phyloP scores from a whole-genome alignment of 495 filamentous ascomycete species.

The Chaetomium cochliodes region DNA sequence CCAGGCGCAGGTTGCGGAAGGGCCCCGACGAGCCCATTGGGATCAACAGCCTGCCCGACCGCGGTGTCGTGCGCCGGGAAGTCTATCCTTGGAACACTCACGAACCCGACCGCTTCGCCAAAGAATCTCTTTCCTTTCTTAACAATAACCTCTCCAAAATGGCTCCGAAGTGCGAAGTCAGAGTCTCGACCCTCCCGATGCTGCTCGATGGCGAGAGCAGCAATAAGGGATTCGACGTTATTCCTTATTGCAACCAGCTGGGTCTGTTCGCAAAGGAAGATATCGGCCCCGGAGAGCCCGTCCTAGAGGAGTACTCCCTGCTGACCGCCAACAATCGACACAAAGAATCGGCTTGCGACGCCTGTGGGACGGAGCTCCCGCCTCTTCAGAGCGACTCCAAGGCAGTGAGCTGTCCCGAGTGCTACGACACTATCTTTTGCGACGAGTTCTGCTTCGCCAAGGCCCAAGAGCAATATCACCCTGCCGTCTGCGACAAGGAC shows the following conservation, averaged over 20 bases:
- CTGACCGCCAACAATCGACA: conserved; percentile 79
- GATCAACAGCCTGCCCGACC: conserved; percentile 59
- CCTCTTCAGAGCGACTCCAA: conserved; percentile 47
- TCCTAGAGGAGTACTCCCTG: conserved; percentile 74
- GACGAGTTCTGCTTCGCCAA: conserved; percentile 65
- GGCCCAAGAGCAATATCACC: conserved; percentile 78
- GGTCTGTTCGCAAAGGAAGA: conserved; percentile 85
- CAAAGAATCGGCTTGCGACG: conserved; percentile 79
- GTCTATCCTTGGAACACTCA: conserved; percentile 91
- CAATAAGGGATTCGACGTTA: conserved; percentile 45
- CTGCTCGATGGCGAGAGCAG: conserved; percentile 53
- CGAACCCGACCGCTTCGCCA: conserved; percentile 79
- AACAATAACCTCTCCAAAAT: conserved; percentile 63
- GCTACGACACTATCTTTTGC: conserved; percentile 86
- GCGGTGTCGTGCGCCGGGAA: conserved; percentile 76
- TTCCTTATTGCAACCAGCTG: conserved; percentile 67
- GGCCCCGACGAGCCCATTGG: conserved; percentile 45
- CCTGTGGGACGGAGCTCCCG: conserved; percentile 76
- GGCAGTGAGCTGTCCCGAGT: conserved; percentile 66
- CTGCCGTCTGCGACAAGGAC: conserved; percentile 79
- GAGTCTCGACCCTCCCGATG: conserved; percentile 67
- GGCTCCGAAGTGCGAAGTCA: conserved; percentile 70
- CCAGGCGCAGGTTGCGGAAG: conserved; percentile 44
- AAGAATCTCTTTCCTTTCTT: conserved; percentile 62
- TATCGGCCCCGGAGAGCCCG: conserved; percentile 70